Evolutionary conservation across 2,329 filamentous ascomycete genomes (phyloP).

Genomic region (Blastomyces emzantsi): DNA sequence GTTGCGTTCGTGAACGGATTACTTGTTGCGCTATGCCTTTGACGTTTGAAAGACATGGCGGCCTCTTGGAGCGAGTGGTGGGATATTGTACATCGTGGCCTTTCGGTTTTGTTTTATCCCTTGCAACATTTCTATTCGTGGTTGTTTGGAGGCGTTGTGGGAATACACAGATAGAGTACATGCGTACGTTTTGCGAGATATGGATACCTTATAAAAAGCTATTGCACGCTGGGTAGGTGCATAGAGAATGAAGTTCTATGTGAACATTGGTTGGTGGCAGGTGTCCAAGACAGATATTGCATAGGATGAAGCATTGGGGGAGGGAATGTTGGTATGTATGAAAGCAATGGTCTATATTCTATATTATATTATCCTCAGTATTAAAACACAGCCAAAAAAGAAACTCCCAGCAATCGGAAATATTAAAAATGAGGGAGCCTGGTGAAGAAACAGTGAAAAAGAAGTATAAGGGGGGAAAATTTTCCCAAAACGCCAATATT

Average conservation of each 20-base stretch:
- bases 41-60: not conserved
- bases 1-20: conserved; percentile 8
- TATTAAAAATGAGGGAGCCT: no score
- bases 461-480: not conserved
- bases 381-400: not conserved
- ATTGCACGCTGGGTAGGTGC: not conserved
- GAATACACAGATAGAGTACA: not conserved
- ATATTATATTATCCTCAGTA: not conserved
- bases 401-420: not conserved
- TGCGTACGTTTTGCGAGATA: not conserved
- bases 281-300: not conserved
- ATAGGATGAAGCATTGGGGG: not conserved
- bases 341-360: conserved; percentile 6
- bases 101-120: not conserved
- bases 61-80: not conserved
- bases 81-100: not conserved
- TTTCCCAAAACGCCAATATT: not conserved
- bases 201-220: not conserved
- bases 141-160: not conserved
- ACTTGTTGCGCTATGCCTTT: not conserved
- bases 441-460: not conserved
- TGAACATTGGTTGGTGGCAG: not conserved
- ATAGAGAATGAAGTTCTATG: not conserved
- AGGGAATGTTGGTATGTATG: not conserved
- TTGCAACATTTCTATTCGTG: not conserved